Evolutionary conservation across 805 yeast species (phyloP).

Genomic region (Ogataea glucozyma): DNA sequence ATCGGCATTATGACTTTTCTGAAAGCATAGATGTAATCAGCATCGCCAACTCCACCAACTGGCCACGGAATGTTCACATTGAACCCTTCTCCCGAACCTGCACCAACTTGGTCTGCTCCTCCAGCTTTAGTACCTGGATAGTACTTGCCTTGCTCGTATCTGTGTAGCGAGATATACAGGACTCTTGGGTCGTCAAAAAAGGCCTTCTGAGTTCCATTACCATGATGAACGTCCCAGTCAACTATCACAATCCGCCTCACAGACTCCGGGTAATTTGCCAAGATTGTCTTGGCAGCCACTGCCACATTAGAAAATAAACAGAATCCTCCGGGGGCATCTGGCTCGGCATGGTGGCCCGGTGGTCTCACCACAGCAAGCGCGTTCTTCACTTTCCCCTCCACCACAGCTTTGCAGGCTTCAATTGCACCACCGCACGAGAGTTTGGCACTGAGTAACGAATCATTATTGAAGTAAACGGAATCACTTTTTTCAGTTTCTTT

Average conservation of each 20-base stretch:
- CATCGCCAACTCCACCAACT: slow-evolving; percentile 87
- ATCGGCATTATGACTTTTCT: slow-evolving; percentile 83
- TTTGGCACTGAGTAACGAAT: slow-evolving; percentile 82
- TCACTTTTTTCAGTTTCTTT: slow-evolving; percentile 90
- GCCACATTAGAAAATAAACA: slow-evolving; percentile 96
- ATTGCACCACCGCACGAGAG: slow-evolving; percentile 96
- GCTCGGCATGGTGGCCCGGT: slow-evolving; percentile 99
- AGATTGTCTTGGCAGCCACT: slow-evolving; percentile 86
- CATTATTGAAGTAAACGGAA: slow-evolving; percentile 92
- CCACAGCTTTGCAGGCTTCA: slow-evolving; percentile 93
- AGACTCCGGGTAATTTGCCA: slow-evolving; percentile 82
- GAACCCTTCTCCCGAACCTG: slow-evolving; percentile 82
- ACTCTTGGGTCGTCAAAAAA: slow-evolving; percentile 89
- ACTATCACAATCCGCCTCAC: slow-evolving; percentile 79
- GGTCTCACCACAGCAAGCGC: slow-evolving; percentile 95
- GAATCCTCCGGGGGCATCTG: slow-evolving; percentile 95
- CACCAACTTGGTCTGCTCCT: slow-evolving; percentile 77
- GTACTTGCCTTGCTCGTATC: slow-evolving; percentile 88
- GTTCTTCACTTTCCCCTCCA: slow-evolving; percentile 88
- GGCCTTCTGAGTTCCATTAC: slow-evolving; percentile 96
- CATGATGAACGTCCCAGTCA: slow-evolving; percentile 99
- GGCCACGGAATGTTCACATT: slow-evolving; percentile 95
- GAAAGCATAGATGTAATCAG: slow-evolving; percentile 92
- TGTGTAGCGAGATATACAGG: slow-evolving; percentile 84
- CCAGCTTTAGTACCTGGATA: slow-evolving; percentile 95